Percentiles rank a stretch among this genome's conserved stretches.
These are phyloP conservation scores for Talaromyces sp. DNA, from an alignment of 2,329 filamentous ascomycete genomes.

Conservation along the genomic window DNA sequence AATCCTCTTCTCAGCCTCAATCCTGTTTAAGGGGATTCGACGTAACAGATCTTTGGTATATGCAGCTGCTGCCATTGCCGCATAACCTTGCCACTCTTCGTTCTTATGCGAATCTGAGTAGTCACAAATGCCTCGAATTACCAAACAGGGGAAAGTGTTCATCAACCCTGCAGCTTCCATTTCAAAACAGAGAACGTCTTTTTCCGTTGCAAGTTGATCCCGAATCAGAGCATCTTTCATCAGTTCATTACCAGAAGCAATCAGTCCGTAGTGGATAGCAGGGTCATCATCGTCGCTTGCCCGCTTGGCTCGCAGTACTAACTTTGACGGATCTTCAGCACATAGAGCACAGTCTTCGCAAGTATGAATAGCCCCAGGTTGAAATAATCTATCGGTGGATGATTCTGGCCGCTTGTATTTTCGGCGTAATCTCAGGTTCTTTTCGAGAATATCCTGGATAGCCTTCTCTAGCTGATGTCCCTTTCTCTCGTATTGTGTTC, in stretches of 20 bases:
- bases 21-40: too few relatives aligned
- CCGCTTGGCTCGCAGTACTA: background rate
- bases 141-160: conserved; percentile 24
- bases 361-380: background rate
- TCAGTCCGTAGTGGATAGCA: conserved; percentile 24
- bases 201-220: conserved; percentile 12
- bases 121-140: conserved; percentile 12
- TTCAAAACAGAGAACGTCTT: conserved; percentile 23
- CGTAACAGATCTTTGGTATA: conserved; percentile 19
- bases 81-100: conserved; percentile 12
- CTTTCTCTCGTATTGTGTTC: background rate
- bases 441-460: background rate
- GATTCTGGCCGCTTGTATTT: background rate
- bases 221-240: conserved; percentile 22
- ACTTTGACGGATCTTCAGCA: background rate
- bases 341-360: background rate
- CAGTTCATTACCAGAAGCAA: conserved; percentile 24
- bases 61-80: conserved; percentile 16
- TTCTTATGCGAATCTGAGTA: conserved; percentile 3
- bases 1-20: too few relatives aligned
- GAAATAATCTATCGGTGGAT: background rate
- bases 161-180: conserved; percentile 14
- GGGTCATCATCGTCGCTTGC: background rate
- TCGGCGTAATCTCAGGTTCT: background rate
- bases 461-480: background rate